A percentile compares a stretch with the other conserved stretches of the same genome.
Evolutionary conservation across 768 basidiomycete genomes (phyloP).

Genomic region (Chalciporus pseudorubinellus): DNA sequence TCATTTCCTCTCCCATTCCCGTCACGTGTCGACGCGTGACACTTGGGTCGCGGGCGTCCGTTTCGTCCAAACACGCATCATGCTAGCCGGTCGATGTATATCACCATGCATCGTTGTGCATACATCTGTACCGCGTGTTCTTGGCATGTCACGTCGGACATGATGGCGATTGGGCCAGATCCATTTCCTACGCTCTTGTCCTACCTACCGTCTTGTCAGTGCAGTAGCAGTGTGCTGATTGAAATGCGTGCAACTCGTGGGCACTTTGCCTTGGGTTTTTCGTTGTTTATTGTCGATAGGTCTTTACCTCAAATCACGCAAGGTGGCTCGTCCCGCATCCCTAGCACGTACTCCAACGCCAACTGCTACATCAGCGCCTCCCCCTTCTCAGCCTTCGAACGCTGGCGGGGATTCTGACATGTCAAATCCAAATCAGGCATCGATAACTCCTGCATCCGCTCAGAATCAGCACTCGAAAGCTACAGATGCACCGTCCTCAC

Average conservation of each 20-base stretch:
- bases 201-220: constrained; percentile 34
- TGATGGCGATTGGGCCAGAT: constrained; percentile 35
- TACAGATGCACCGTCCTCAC: constrained; percentile 26
- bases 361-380: constrained; percentile 31
- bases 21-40: constrained; percentile 41
- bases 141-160: constrained; percentile 32
- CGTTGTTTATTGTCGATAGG: constrained; percentile 47
- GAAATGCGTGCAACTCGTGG: constrained; percentile 40
- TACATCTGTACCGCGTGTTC: constrained; percentile 35
- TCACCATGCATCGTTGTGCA: constrained; percentile 33
- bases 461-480: constrained; percentile 33
- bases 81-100: constrained; percentile 33
- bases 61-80: constrained; percentile 25
- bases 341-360: constrained; percentile 44
- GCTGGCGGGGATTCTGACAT: constrained; percentile 34
- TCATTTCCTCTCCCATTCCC: constrained; percentile 30
- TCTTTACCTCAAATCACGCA: constrained; percentile 82
- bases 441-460: constrained; percentile 31
- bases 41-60: constrained; percentile 35
- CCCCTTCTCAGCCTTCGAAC: constrained; percentile 33
- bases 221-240: constrained; percentile 38
- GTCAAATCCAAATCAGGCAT: constrained; percentile 37
- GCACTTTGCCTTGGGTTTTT: constrained; percentile 32
- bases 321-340: constrained; percentile 68
- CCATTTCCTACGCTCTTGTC: constrained; percentile 32